Evolutionary conservation across 2,329 filamentous ascomycete genomes (phyloP).

Genomic region (Zymoseptoria brevis): DNA sequence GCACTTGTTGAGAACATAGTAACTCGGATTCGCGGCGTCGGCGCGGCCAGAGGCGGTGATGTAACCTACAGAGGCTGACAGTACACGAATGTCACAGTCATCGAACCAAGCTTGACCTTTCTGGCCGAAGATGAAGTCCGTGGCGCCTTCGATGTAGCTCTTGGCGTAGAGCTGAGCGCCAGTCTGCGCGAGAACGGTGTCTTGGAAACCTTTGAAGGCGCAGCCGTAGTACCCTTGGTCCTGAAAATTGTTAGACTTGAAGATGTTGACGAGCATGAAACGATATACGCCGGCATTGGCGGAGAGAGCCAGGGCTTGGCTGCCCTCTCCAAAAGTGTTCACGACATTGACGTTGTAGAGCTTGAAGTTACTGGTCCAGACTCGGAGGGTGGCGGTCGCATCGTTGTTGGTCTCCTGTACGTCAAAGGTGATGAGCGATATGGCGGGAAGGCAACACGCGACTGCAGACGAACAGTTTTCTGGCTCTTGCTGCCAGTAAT

Average conservation of each 20-base stretch:
- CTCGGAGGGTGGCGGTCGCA: conserved; percentile 44
- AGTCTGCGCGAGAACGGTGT: conserved; percentile 44
- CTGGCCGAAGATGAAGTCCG: conserved; percentile 55
- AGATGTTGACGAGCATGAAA: background rate
- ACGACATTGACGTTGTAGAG: conserved; percentile 57
- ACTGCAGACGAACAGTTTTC: conserved; percentile 25
- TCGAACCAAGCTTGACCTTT: conserved; percentile 47
- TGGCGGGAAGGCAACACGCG: background rate
- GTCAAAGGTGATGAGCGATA: background rate
- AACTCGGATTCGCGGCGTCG: conserved; percentile 34
- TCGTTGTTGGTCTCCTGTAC: conserved; percentile 43
- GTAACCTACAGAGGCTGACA: conserved; percentile 35
- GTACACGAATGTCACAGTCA: conserved; percentile 41
- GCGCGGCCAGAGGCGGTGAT: conserved; percentile 40
- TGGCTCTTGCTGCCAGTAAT: conserved; percentile 43
- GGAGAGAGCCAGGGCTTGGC: conserved; percentile 47
- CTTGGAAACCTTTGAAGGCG: conserved; percentile 45
- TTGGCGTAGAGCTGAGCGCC: conserved; percentile 51
- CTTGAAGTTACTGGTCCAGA: conserved; percentile 44
- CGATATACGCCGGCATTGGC: conserved; percentile 36
- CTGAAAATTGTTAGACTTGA: conserved; percentile 6
- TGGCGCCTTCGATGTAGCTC: conserved; percentile 50
- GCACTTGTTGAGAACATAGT: conserved; percentile 51
- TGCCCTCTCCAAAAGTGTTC: conserved; percentile 42
- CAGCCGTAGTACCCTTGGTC: conserved; percentile 52